These are phyloP conservation scores for Talaromyces sp. DNA, from an alignment of 2,329 filamentous ascomycete genomes.

Conservation along the genomic window DNA sequence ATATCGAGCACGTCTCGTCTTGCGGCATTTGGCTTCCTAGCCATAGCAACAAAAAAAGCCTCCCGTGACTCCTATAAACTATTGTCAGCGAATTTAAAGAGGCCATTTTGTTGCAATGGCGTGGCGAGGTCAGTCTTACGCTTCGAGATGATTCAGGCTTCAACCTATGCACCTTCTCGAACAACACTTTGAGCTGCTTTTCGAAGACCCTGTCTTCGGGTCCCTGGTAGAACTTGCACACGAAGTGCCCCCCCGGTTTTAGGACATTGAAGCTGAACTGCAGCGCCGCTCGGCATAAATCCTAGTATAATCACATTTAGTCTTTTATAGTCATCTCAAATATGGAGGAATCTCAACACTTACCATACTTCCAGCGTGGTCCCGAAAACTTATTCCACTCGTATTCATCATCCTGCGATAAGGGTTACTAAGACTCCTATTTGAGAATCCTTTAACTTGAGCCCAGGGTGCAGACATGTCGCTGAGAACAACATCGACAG, in stretches of 20 bases:
- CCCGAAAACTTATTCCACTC: conserved; percentile 78
- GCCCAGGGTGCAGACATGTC: conserved; percentile 99
- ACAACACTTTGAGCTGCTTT: conserved; percentile 68
- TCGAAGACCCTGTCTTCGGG: conserved; percentile 79
- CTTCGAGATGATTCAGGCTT: conserved; percentile 89
- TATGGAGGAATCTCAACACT: conserved; percentile 31
- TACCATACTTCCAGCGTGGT: conserved; percentile 95
- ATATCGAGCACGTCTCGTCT: conserved; percentile 46
- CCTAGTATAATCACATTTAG: conserved; percentile 51
- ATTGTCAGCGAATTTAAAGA: background rate
- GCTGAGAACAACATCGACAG: conserved; percentile 90
- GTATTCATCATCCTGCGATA: conserved; percentile 99
- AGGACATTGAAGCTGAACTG: conserved; percentile 82
- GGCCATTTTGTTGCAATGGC: conserved; percentile 7
- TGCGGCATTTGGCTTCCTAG: conserved; percentile 56
- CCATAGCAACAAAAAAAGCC: conserved; percentile 77
- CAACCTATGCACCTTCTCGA: conserved; percentile 75
- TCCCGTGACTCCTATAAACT: conserved; percentile 71
- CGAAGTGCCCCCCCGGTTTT: conserved; percentile 77
- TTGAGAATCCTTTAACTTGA: conserved; percentile 72
- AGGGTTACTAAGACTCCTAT: conserved; percentile 90
- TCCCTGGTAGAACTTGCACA: conserved; percentile 98
- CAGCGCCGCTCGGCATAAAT: conserved; percentile 82
- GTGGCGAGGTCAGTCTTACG: conserved; percentile 51
- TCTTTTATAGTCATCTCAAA: background rate